These are phyloP conservation scores for Aspergillus pseudoglaucus DNA, from an alignment of 2,329 filamentous ascomycete genomes.

Conservation along the genomic window DNA sequence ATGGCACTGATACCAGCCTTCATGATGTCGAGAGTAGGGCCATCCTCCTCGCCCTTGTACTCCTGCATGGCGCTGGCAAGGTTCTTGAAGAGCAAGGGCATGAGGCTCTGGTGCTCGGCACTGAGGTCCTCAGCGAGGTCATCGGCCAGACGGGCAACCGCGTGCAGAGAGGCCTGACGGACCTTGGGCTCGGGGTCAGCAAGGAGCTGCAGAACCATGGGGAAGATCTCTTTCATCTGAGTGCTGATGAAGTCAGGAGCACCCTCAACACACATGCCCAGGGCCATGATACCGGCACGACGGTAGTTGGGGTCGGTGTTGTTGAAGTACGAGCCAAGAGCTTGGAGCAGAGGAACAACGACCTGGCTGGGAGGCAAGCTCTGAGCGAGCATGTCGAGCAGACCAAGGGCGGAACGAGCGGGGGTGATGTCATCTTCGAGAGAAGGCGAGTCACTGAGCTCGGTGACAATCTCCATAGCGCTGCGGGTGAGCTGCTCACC, in stretches of 20 bases:
- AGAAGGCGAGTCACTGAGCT: conserved; percentile 62
- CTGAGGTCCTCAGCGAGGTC: conserved; percentile 87
- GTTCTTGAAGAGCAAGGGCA: conserved; percentile 81
- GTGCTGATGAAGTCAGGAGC: conserved; percentile 96
- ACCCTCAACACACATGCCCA: conserved; percentile 92
- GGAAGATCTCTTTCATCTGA: conserved; percentile 79
- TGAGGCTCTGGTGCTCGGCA: conserved; percentile 75
- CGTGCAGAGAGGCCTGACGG: conserved; percentile 77
- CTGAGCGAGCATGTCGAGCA: conserved; percentile 82
- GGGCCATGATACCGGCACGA: conserved; percentile 81
- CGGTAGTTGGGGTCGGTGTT: conserved; percentile 70
- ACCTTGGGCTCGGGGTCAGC: conserved; percentile 78
- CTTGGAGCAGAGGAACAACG: conserved; percentile 82
- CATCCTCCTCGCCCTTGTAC: conserved; percentile 57
- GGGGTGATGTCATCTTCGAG: conserved; percentile 84
- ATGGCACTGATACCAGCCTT: conserved; percentile 85
- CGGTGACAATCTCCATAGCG: conserved; percentile 80
- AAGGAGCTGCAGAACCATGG: conserved; percentile 74
- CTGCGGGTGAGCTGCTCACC: conserved; percentile 82
- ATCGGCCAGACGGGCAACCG: conserved; percentile 83
- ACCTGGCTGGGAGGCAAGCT: conserved; percentile 90
- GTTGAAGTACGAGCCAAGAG: conserved; percentile 73
- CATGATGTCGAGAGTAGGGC: conserved; percentile 77
- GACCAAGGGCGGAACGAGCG: conserved; percentile 72
- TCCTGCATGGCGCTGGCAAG: conserved; percentile 71